A percentile compares a stretch with the other conserved stretches of the same genome.
Conservation (phyloP, 1,284 basidiomycete genomes). For the Vanrija sp. region DNA sequence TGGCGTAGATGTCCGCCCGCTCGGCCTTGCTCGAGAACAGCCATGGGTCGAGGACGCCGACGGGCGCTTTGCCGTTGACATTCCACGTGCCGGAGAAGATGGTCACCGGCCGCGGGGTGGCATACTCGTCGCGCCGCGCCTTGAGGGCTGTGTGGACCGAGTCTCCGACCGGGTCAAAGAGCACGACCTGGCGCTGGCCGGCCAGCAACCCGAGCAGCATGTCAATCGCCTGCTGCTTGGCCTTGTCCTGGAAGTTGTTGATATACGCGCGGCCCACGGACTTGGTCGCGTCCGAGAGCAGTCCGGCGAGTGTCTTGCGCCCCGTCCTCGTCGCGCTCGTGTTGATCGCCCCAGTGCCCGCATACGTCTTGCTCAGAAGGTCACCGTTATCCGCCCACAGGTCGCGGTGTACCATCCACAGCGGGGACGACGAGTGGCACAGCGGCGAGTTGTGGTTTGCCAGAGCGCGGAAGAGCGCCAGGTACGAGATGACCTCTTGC, state of each 20-base stretch:
- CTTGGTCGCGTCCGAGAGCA: slow-evolving; percentile 93
- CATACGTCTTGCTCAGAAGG: slow-evolving; percentile 81
- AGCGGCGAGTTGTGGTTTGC: slow-evolving; percentile 31
- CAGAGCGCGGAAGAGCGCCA: slow-evolving; percentile 59
- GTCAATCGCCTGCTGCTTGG: slow-evolving; percentile 91
- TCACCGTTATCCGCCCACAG: slow-evolving; percentile 98
- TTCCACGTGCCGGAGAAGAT: slow-evolving; percentile 95
- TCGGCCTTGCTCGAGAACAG: slow-evolving; percentile 61
- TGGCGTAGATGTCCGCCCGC: slow-evolving; percentile 84
- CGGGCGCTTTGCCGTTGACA: slow-evolving; percentile 78
- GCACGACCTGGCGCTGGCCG: slow-evolving; percentile 78
- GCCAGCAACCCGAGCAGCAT: slow-evolving; percentile 91
- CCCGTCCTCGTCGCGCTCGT: slow-evolving; percentile 92
- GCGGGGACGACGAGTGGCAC: slow-evolving; percentile 39
- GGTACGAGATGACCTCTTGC: slow-evolving; percentile 82
- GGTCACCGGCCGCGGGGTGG: slow-evolving; percentile 65
- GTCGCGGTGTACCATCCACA: slow-evolving; percentile 86
- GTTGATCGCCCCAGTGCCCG: slow-evolving; percentile 93
- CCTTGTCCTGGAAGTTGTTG: slow-evolving; percentile 96
- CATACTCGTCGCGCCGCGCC: slow-evolving; percentile 75
- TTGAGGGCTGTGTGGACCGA: slow-evolving; percentile 68
- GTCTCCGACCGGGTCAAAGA: slow-evolving; percentile 93
- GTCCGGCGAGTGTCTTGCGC: slow-evolving; percentile 85
- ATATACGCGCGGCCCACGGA: slow-evolving; percentile 90
- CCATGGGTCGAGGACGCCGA: slow-evolving; percentile 84